Percentiles rank a stretch among this genome's conserved stretches.
phyloP scores from a whole-genome alignment of 768 basidiomycete genomes.

The Boletus rufocinnamomeus region DNA sequence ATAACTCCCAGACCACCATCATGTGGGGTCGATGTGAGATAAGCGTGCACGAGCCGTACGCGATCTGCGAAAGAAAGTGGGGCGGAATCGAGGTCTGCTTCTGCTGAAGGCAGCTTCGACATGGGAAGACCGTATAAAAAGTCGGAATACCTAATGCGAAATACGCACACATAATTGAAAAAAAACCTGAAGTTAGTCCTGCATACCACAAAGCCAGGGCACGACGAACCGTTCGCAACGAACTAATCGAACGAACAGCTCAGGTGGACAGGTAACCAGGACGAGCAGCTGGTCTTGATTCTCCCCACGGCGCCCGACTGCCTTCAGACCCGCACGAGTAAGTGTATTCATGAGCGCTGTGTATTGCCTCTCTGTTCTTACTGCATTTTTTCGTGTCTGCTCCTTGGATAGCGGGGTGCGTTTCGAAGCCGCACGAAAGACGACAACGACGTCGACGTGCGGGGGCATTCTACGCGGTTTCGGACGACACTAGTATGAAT shows the following conservation, averaged over 20 bases:
- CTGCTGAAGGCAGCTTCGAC: constrained; percentile 43
- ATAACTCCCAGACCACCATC: constrained; percentile 87
- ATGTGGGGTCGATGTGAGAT: constrained; percentile 64
- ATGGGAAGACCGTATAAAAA: constrained; percentile 76
- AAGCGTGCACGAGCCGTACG: constrained; percentile 74
- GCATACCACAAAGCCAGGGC: neutral
- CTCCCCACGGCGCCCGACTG: constrained; percentile 77
- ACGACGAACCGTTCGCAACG: constrained; percentile 69
- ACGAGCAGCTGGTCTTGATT: constrained; percentile 73
- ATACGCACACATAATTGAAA: neutral
- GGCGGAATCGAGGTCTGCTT: constrained; percentile 44
- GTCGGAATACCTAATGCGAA: constrained; percentile 59
- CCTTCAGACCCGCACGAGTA: constrained; percentile 61
- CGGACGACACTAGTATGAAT: neutral
- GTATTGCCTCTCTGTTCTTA: constrained; percentile 72
- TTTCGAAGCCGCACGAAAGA: constrained; percentile 57
- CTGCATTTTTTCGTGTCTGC: constrained; percentile 59
- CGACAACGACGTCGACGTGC: constrained; percentile 71
- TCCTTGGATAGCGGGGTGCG: constrained; percentile 52
- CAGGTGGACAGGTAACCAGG: constrained; percentile 69
- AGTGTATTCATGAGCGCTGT: constrained; percentile 61
- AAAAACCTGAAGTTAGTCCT: neutral
- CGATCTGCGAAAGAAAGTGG: constrained; percentile 71
- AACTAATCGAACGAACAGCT: constrained; percentile 62
- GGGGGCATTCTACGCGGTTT: constrained; percentile 41